phyloP scores from a whole-genome alignment of 2,329 filamentous ascomycete species.

The Pezicula neosporulosa region DNA sequence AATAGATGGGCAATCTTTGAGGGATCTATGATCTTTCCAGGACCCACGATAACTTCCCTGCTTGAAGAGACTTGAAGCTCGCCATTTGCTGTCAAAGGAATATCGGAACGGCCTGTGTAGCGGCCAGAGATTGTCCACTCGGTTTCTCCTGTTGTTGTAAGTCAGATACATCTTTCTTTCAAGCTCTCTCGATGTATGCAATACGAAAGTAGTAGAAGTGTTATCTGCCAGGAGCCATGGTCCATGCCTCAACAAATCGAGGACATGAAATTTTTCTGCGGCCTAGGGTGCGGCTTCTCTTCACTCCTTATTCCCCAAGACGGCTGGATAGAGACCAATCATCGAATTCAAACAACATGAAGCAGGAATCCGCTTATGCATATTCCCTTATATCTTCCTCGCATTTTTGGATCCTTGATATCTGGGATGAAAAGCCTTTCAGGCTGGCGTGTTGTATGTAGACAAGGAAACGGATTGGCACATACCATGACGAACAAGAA shows the following conservation, averaged over 20 bases:
- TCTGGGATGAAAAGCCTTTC: neutral
- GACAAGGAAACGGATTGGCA: neutral
- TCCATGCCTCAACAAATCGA: too few relatives aligned
- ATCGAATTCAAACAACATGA: too few relatives aligned
- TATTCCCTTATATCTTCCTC: neutral
- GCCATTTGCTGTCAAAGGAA: conserved; percentile 35
- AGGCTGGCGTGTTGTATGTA: neutral
- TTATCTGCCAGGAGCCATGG: too few relatives aligned
- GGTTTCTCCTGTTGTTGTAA: conserved; percentile 34
- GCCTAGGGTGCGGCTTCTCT: too few relatives aligned
- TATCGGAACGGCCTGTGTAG: conserved; percentile 40
- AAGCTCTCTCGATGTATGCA: neutral
- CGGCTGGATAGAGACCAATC: too few relatives aligned
- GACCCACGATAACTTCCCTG: conserved; percentile 38
- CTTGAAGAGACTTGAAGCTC: conserved; percentile 39
- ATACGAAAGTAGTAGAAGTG: neutral
- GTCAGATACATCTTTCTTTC: conserved; percentile 6
- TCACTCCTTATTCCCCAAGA: too few relatives aligned
- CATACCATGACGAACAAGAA: conserved; percentile 35
- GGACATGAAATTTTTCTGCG: too few relatives aligned
- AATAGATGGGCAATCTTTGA: conserved; percentile 38
- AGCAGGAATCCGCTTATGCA: too few relatives aligned
- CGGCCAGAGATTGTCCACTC: conserved; percentile 44
- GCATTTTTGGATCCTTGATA: neutral
- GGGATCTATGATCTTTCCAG: conserved; percentile 45